Percentiles rank a stretch among this genome's conserved stretches.
Evolutionary conservation across 2,329 filamentous ascomycete species (phyloP).

Genomic region (Bertia moriformis): DNA sequence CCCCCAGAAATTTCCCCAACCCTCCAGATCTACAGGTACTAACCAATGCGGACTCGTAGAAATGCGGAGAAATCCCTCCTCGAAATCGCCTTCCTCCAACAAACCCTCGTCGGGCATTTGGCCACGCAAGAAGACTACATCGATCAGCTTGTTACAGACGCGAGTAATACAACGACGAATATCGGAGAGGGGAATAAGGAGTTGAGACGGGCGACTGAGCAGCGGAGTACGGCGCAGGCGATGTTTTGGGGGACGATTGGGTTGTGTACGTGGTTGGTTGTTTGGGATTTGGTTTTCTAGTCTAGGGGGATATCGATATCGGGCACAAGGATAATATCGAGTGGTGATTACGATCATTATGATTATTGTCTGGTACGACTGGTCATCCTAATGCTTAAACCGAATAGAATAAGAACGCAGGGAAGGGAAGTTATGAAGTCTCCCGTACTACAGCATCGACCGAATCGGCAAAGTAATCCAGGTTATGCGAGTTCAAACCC

Average conservation of each 20-base stretch:
- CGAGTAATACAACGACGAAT: background rate
- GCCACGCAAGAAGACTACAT: background rate
- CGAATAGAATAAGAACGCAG: too few relatives aligned
- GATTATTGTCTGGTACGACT: too few relatives aligned
- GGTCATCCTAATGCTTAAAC: too few relatives aligned
- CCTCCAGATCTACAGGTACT: background rate
- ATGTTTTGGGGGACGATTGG: background rate
- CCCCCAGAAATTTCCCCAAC: background rate
- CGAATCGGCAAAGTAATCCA: slow-evolving; percentile 84
- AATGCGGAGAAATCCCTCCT: slow-evolving; percentile 1
- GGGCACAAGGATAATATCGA: too few relatives aligned
- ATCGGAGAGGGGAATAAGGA: background rate
- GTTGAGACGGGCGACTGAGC: background rate
- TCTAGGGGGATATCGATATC: too few relatives aligned
- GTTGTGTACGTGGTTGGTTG: slow-evolving; percentile 1
- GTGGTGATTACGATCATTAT: background rate
- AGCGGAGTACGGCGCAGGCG: background rate
- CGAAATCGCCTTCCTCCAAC: background rate
- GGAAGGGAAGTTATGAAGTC: slow-evolving; percentile 8
- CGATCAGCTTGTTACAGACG: background rate
- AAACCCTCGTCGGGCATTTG: background rate
- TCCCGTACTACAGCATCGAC: slow-evolving; percentile 70
- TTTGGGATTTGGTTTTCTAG: slow-evolving; percentile 1
- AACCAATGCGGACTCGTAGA: background rate
- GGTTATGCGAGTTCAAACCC: slow-evolving; percentile 80